Base-by-base conservation (phyloP, 805 yeast species). In the Helenozyma rhizophorensis region DNA sequence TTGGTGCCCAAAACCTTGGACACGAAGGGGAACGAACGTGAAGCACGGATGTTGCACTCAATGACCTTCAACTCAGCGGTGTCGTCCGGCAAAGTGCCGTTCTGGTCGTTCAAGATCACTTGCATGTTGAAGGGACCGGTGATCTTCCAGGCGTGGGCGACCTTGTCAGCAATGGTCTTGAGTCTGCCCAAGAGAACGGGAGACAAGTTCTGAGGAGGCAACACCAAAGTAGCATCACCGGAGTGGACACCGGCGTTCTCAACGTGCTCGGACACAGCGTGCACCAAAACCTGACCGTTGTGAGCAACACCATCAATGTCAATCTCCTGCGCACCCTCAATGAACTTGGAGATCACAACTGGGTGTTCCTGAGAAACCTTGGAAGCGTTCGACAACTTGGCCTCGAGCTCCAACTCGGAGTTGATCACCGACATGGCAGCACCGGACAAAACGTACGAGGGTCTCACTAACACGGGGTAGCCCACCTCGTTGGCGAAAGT, bases 81-180 rank as follows among this genome's bases (percentile, higher is more conserved):
- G 32, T 77, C 72, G 32, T 69, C 71, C 36, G 68, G 71, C 36
- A 74, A 72, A 27, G 78, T 70, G 30, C 78, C 46, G 18, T 40
- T 39, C 18, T 39, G 36, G 33, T 43, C 39, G 42, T 45, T 41
- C 27, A 83, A 81, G 62, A 93, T 93, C 58, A 93, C 81, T 72
- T 93, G 97, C 94, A 90, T 94, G 70, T 90, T 90, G 77, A 84
- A 90, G 16, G 98, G 98, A 53, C 98, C 98, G 28, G 97, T 86
- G 53, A 90, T 89, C 39, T 86, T 83, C 84, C 93, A 88, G 18
- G 97, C 97, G 37, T 68, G 60, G 23, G 96, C 97, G 54, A 90
- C 96, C 69, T 87, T 89, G 52, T 82, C 90, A 36, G 97, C 89
- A 51, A 88, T 88, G 30, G 73, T 87, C 65, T 85, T 86, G 49